These are phyloP conservation scores for Lipomyces orientalis DNA, from an alignment of 805 yeast genomes.

Conservation along the genomic window DNA sequence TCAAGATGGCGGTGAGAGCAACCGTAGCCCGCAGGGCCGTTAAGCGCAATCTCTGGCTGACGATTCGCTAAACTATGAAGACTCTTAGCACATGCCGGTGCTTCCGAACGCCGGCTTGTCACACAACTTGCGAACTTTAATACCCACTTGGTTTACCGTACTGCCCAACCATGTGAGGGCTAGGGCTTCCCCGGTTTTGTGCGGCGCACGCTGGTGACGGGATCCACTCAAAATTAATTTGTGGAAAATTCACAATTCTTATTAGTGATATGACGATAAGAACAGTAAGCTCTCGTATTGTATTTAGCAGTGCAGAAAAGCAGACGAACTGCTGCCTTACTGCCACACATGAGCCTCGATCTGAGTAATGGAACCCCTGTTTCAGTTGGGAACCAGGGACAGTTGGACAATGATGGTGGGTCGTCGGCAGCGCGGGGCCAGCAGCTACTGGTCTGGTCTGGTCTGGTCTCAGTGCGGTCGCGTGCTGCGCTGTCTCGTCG, in stretches of 20 bases:
- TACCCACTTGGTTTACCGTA: neutral
- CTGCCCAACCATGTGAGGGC: neutral
- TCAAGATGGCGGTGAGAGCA: neutral
- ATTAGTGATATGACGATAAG: no score
- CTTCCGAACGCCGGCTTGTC: no score
- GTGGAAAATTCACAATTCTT: no score
- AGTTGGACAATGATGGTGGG: no score
- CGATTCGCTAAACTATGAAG: no score
- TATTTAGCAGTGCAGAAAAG: neutral
- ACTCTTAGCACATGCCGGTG: no score
- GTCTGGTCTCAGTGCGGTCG: neutral
- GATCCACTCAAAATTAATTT: no score
- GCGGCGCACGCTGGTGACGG: neutral
- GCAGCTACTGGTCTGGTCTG: no score
- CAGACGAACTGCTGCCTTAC: neutral
- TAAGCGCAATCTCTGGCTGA: neutral
- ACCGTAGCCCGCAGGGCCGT: neutral
- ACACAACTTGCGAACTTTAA: neutral
- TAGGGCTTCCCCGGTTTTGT: neutral
- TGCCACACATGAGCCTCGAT: no score
- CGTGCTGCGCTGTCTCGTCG: no score
- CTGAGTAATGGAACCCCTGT: neutral
- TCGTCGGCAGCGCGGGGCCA: neutral
- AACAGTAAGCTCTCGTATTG: neutral
- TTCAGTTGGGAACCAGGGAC: neutral